A percentile compares a stretch with the other conserved stretches of the same genome.
Conservation (phyloP, 371 early-diverging fungal genomes). For the Mucor irregularis region DNA sequence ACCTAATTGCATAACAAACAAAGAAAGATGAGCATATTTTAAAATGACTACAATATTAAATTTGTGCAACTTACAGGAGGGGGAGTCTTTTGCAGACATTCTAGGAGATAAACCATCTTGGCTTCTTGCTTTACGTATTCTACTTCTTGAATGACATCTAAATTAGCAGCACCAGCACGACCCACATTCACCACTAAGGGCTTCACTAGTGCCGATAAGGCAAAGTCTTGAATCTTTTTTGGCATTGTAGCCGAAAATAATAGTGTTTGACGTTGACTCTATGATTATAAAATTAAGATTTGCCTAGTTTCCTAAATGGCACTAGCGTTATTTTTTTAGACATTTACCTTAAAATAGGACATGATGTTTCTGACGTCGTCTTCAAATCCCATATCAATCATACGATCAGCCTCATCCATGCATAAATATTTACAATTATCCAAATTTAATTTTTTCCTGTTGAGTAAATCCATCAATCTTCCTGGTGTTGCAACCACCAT, state of each 20-base stretch:
- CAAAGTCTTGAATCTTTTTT: slow-evolving; percentile 96
- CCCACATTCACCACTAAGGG: slow-evolving; percentile 98
- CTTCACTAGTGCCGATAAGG: slow-evolving; percentile 82
- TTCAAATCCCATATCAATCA: slow-evolving; percentile 98
- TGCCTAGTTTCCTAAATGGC: not conserved
- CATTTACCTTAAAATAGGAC: slow-evolving; percentile 81
- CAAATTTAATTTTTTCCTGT: slow-evolving; percentile 80
- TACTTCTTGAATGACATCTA: slow-evolving; percentile 97
- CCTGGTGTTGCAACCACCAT: slow-evolving; percentile 97
- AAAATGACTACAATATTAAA: slow-evolving; percentile 1
- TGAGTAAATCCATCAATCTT: slow-evolving; percentile 83
- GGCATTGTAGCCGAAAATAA: slow-evolving; percentile 98
- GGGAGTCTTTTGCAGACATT: slow-evolving; percentile 92
- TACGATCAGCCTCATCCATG: slow-evolving; percentile 98
- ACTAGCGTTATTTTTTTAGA: not conserved
- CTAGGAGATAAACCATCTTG: slow-evolving; percentile 87
- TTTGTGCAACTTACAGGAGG: slow-evolving; percentile 71
- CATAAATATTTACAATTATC: slow-evolving; percentile 84
- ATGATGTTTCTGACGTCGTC: slow-evolving; percentile 91
- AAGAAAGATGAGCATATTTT: not conserved
- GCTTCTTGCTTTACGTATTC: slow-evolving; percentile 96
- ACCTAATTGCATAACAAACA: no score
- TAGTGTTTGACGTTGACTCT: slow-evolving; percentile 82
- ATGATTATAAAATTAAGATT: not conserved
- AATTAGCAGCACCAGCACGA: slow-evolving; percentile 95